Evolutionary conservation across 2,329 filamentous ascomycete genomes (phyloP).

Genomic region (Alternaria triticina): DNA sequence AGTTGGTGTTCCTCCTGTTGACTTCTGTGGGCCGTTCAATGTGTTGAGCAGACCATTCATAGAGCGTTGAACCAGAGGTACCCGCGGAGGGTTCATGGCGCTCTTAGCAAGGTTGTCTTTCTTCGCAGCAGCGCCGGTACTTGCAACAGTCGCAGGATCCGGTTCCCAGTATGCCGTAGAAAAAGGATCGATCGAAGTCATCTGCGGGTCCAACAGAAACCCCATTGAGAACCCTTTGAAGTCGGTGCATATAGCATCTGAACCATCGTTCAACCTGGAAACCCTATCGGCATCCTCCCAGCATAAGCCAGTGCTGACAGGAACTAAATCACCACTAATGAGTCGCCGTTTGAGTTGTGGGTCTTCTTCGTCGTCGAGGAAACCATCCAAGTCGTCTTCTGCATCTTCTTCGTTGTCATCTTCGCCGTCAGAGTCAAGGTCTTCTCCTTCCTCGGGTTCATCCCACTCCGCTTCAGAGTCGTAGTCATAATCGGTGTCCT

Average conservation of each 20-base stretch:
- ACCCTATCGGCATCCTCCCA: conserved; percentile 69
- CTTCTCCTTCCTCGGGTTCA: conserved; percentile 74
- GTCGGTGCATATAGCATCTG: conserved; percentile 55
- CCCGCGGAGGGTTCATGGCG: conserved; percentile 50
- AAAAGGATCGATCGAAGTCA: conserved; percentile 80
- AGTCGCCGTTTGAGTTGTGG: conserved; percentile 62
- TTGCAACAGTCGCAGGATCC: conserved; percentile 25
- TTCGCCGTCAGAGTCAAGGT: conserved; percentile 68
- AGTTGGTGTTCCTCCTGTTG: conserved; percentile 22
- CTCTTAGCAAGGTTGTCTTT: conserved; percentile 26
- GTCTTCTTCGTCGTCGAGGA: conserved; percentile 83
- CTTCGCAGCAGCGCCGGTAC: conserved; percentile 10
- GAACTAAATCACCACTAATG: conserved; percentile 72
- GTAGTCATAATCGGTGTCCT: conserved; percentile 77
- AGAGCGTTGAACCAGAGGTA: conserved; percentile 51
- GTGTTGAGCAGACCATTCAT: conserved; percentile 45
- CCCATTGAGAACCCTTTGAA: conserved; percentile 73
- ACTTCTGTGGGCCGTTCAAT: conserved; percentile 26
- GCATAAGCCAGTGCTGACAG: conserved; percentile 79
- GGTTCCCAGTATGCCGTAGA: conserved; percentile 78
- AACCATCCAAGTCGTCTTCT: conserved; percentile 88
- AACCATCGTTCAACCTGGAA: conserved; percentile 54
- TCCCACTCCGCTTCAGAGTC: conserved; percentile 87
- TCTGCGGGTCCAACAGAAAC: conserved; percentile 63
- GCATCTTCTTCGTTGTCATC: conserved; percentile 73